Evolutionary conservation across 257 asterid genomes (phyloP), one percentile per base, ranked within the genome.

Genomic region (Dorcoceras hygrometricum): DNA sequence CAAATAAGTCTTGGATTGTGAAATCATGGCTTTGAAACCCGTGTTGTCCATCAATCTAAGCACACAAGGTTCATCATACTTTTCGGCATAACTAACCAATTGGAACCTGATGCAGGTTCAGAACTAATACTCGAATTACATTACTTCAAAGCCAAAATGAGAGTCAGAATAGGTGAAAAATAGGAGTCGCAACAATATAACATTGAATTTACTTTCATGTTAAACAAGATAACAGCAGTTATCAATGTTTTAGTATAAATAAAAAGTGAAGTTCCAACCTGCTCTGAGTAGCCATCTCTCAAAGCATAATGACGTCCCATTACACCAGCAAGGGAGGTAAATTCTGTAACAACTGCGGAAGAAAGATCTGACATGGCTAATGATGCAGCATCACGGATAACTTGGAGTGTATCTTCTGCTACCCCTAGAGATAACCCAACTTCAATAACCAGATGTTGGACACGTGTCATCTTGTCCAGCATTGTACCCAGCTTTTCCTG

Each of bases 261-360:
- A 55, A 18, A 43, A 74, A 25, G 31, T 9, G 29, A 10, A 64
- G 59, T 29, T 57, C 51, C 24, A 65, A 89, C 97, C 97, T 88
- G 89, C 66, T 81, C 81, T 57, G 97, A 86, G 73, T 84, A 83
- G 83, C 96, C 97, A 78, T 90, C 97, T 81, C 96, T 84, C 34
- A 90, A 80, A 74, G 99, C 97, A 85, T 93, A 93, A 80, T 93
- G 99, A 19, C 92, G 94, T 2, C 77, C 96, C 97, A 93, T 93
- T 58, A 83, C 76, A 71, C 99, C 99, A 26, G 99, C 84, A 67
- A 88, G 99, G 66, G 97, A 82, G 59, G 97, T 93, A 72, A 93
- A 93, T 80, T 93, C 97, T 24, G 88, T 83, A 73, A 93, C 99
- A 72, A 93, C 95, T 57, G 99, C 78, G 27, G 99, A 82, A 62